Evolutionary conservation across 139 green algal genomes (phyloP), one percentile per base, ranked within the genome.

Genomic region (Coccomyxa sp.): DNA sequence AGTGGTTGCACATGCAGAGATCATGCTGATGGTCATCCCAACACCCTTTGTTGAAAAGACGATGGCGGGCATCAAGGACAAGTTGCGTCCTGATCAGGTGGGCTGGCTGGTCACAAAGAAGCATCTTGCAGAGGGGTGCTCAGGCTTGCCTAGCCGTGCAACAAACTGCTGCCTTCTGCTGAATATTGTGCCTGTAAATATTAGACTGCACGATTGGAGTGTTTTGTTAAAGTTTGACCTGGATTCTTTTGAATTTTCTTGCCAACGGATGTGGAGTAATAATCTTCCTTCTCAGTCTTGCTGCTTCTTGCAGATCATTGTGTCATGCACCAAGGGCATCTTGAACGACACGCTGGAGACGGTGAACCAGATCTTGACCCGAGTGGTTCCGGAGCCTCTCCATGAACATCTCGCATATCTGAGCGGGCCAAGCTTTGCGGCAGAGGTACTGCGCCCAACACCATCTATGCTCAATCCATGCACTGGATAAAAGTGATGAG

Each of bases 1-100:
- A 32, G 89, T 88, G 1, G 81, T 92, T 4, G 66, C 45, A 23
- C 58, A 87, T 82, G 87, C 81, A 15, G 80, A 95, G 75, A 51
- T 97, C n/a, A n/a, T 97, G 30, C 91, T 97, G 13, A 89, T 95
- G 86, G 94, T 96, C 27, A 89, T 97, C 13, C 94, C 94, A 18
- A 97, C 94, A 0, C 94, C 92, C 25, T 96, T 94, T 84, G 85
- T 97, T 23, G 91, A 81, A 30, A 16, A 27, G 17, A 93, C 92
- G 9, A 83, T 97, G 59, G 63, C 31, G 13, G 17, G 58, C 21
- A 30, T 92, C 1, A 75, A 45, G 1, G 81, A 88, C 28, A 30
- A 79, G 17, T 60, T 91, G 31, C 76, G 25, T 23, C 82, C 81
- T 15, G 58, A 89, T 25, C 82, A 90, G 79, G 82, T 89, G 63